Base-by-base conservation (phyloP, 2,329 filamentous ascomycete species). In the Pezicula radicicola region DNA sequence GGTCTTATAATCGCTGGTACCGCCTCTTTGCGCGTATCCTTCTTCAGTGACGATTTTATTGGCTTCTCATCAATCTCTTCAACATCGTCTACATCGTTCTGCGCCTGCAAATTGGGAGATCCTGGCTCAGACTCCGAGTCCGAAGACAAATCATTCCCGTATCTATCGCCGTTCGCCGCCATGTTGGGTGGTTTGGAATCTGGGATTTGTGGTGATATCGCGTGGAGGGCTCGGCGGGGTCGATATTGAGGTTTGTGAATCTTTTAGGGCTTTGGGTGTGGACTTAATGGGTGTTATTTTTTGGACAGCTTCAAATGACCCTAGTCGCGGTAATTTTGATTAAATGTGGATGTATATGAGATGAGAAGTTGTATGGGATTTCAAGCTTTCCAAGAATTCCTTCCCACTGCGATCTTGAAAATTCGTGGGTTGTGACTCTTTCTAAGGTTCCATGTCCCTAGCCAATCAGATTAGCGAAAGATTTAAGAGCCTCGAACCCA, bases 31-130 rank as follows among this genome's bases (percentile, higher is more conserved):
- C 76, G 73, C 60, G 85, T 73, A 37, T 74, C 80, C 75, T 91
- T 91, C 81, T 97, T 97, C 73, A 97, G 76, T 25, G 90, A 85
- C 43, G 92, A 89, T 81, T 96, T 96, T 66, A 85, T 72, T 51
- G 83, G 81, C 78, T 89, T 85, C 64, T 85, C 78, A 36, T 73
- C 68, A 46, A 72, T 65, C 50, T 83, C 78, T 58, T 86, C 80
- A 60, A 75, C 73, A 55, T 76, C 76, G 48, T 81, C 79, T 55
- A 83, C 75, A 60, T 80, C 72, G 57, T 84, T 77, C 58, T 83
- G 69, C 51, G 61, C 48, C 19, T 65, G 59, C 35, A 66, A 55
- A 21, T 54, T 55, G 46, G 79, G 78, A 46, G 84, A 87, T 68
- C 90, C 88, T 66, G 73, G 70, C n/a, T 45, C 42, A 46, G 79